Evolutionary conservation across 2,329 filamentous ascomycete species (phyloP).

Genomic region (Cladosporium sp.): DNA sequence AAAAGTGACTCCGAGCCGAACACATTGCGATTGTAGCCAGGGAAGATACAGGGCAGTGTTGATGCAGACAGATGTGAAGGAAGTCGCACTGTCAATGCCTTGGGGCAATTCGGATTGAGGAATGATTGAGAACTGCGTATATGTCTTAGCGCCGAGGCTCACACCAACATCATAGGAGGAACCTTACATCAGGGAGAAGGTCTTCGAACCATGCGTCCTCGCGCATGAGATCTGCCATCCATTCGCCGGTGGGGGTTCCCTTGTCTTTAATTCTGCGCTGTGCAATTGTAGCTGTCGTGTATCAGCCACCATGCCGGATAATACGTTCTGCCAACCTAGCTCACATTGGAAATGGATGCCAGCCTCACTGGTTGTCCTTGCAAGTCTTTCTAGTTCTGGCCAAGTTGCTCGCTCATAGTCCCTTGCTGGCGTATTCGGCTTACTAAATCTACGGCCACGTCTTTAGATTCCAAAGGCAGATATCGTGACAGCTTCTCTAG

Average conservation of each 20-base stretch:
- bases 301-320: neutral
- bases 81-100: conserved; percentile 63
- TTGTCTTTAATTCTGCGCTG: conserved; percentile 33
- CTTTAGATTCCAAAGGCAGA: too few relatives aligned
- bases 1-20: conserved; percentile 63
- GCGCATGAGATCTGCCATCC: neutral
- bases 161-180: neutral
- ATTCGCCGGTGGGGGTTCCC: neutral
- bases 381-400: conserved; percentile 9
- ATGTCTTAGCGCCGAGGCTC: neutral
- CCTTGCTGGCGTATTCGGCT: neutral
- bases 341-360: neutral
- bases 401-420: too few relatives aligned
- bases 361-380: conserved; percentile 23
- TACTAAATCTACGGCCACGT: too few relatives aligned
- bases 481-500: neutral
- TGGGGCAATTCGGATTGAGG: conserved; percentile 47
- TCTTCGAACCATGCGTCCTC: conserved; percentile 63
- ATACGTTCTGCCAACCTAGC: too few relatives aligned
- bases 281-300: neutral
- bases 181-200: conserved; percentile 58
- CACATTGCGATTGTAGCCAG: conserved; percentile 73
- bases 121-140: neutral
- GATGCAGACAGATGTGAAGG: conserved; percentile 77
- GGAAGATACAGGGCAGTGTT: conserved; percentile 79